Evolutionary conservation across 345 rosid genomes (phyloP).

Genomic region (Streptanthus diversifolius): DNA sequence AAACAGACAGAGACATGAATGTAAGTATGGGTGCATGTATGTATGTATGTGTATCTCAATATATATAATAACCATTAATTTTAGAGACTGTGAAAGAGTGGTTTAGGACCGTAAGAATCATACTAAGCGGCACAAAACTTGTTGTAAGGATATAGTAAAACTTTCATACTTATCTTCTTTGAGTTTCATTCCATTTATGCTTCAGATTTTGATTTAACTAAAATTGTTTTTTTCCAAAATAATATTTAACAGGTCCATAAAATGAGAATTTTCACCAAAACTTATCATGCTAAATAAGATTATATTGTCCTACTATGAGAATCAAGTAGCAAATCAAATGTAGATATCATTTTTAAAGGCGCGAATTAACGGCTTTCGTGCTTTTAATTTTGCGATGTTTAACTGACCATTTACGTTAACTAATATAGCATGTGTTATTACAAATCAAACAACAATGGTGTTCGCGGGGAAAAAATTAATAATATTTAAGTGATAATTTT

Average conservation of each 20-base stretch:
- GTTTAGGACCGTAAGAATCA: not conserved
- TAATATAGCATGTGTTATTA: not conserved
- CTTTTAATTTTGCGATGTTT: not conserved
- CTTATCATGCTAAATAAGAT: not conserved
- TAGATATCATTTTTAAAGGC: not conserved
- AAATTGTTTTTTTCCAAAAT: not conserved
- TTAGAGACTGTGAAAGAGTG: constrained; percentile 9
- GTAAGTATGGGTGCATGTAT: not conserved
- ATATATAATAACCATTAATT: constrained; percentile 4
- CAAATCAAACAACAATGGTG: no score
- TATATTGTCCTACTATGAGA: not conserved
- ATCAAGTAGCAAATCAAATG: not conserved
- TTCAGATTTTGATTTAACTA: not conserved
- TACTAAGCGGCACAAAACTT: not conserved
- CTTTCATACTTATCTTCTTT: constrained; percentile 5
- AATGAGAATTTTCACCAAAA: not conserved
- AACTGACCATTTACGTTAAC: not conserved
- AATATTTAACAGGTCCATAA: not conserved
- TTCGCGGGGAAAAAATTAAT: not conserved
- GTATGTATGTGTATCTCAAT: not conserved
- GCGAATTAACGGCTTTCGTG: not conserved
- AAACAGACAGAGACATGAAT: not conserved
- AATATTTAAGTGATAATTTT: not conserved
- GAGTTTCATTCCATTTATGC: constrained; percentile 24
- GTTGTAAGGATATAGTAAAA: not conserved